phyloP scores from a whole-genome alignment of 2,329 filamentous ascomycete genomes.

The Trichoderma citrinoviride region DNA sequence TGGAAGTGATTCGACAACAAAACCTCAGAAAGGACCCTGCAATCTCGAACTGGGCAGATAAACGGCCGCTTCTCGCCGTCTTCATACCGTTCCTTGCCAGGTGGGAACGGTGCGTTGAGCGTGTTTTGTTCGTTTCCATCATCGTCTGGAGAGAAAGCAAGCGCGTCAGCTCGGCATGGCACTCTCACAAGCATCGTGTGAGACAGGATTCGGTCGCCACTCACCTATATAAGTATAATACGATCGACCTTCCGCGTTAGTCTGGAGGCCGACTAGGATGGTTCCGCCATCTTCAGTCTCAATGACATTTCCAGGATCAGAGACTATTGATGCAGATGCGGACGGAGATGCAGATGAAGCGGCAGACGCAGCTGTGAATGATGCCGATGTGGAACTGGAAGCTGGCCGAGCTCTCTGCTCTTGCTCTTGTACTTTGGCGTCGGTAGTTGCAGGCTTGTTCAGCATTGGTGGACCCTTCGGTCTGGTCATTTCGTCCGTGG shows the following conservation, averaged over 20 bases:
- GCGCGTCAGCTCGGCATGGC: neutral
- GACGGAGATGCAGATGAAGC: neutral
- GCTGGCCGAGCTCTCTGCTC: neutral
- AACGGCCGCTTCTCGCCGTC: constrained; percentile 28
- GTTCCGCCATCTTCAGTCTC: neutral
- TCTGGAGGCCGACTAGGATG: neutral
- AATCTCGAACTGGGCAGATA: constrained; percentile 41
- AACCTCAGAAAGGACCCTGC: constrained; percentile 31
- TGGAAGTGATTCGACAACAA: constrained; percentile 26
- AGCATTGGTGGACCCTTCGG: constrained; percentile 26
- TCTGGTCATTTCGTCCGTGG: neutral
- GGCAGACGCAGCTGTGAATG: neutral
- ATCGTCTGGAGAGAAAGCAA: neutral
- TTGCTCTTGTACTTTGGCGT: neutral
- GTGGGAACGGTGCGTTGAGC: constrained; percentile 6
- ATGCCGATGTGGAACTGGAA: neutral
- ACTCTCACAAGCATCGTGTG: neutral
- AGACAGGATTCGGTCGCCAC: neutral
- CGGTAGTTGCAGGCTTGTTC: neutral
- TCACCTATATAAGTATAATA: constrained; percentile 15
- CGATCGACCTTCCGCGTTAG: neutral
- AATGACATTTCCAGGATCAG: neutral
- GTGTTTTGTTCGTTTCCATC: constrained; percentile 4
- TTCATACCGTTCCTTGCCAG: neutral
- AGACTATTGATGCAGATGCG: neutral